Percentiles rank a stretch among this genome's conserved stretches.
Conservation (phyloP, 2,329 filamentous ascomycete genomes). For the Dendryphion nanum region DNA sequence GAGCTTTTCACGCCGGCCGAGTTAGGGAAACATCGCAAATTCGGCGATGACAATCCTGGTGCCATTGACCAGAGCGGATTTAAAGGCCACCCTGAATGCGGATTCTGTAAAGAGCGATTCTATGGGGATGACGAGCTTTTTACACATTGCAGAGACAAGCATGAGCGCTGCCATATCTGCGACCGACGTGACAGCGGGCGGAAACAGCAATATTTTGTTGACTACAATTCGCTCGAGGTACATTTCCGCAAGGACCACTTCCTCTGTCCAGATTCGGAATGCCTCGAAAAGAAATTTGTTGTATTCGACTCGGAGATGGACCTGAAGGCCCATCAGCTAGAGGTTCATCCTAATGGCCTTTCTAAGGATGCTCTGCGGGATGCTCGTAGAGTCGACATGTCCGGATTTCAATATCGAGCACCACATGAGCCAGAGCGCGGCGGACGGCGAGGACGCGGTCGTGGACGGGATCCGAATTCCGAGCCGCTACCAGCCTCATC, state of each 20-base stretch:
- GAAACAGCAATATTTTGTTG: constrained; percentile 83
- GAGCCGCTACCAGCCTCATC: constrained; percentile 75
- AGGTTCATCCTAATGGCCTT: constrained; percentile 73
- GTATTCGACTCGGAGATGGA: constrained; percentile 96
- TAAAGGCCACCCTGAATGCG: constrained; percentile 91
- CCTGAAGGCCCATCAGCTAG: constrained; percentile 87
- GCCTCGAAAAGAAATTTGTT: constrained; percentile 94
- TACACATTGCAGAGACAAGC: constrained; percentile 86
- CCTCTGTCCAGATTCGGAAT: constrained; percentile 79
- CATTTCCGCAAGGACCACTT: constrained; percentile 90
- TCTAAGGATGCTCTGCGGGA: constrained; percentile 84
- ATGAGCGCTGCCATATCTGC: constrained; percentile 94
- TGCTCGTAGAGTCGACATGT: constrained; percentile 81
- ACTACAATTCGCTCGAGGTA: constrained; percentile 81
- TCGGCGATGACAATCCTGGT: constrained; percentile 87
- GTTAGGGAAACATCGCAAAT: constrained; percentile 81
- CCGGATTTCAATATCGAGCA: constrained; percentile 75
- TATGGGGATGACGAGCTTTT: constrained; percentile 96
- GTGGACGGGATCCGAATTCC: constrained; percentile 83
- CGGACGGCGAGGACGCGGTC: constrained; percentile 51
- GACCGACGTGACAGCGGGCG: constrained; percentile 64
- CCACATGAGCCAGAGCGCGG: constrained; percentile 65
- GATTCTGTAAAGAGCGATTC: constrained; percentile 87
- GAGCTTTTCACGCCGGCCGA: constrained; percentile 82
- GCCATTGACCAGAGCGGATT: constrained; percentile 92